phyloP scores from a whole-genome alignment of 1,284 basidiomycete species.

The Pseudozyma flocculosa region DNA sequence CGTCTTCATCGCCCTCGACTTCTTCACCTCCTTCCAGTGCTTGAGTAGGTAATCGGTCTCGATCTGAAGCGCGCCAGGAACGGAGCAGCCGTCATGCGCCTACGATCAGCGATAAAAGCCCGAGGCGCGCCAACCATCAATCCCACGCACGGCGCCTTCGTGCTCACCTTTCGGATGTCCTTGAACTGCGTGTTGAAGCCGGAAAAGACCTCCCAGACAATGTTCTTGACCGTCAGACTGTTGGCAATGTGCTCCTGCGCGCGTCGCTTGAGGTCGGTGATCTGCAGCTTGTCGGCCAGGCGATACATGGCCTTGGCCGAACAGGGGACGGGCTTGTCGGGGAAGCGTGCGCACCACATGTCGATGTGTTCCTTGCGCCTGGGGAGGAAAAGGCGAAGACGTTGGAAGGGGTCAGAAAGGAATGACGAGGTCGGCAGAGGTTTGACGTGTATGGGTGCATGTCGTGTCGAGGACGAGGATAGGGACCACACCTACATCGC shows the following conservation, averaged over 20 bases:
- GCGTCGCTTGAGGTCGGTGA: slow-evolving; percentile 69
- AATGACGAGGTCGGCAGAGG: too few relatives aligned
- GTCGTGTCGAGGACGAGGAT: too few relatives aligned
- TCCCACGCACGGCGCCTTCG: too few relatives aligned
- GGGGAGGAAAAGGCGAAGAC: too few relatives aligned
- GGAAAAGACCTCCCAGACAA: slow-evolving; percentile 82
- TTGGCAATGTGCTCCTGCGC: slow-evolving; percentile 76
- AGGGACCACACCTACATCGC: slow-evolving; percentile 13
- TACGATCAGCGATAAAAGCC: not conserved
- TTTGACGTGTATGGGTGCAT: too few relatives aligned
- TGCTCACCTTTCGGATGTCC: slow-evolving; percentile 72
- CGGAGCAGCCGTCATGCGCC: not conserved
- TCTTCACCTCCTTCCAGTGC: slow-evolving; percentile 78
- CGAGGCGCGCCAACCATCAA: too few relatives aligned
- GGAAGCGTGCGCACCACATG: slow-evolving; percentile 50
- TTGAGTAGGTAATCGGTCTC: slow-evolving; percentile 47
- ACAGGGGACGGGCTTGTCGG: slow-evolving; percentile 71
- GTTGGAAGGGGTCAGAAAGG: too few relatives aligned
- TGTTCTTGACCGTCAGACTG: slow-evolving; percentile 74
- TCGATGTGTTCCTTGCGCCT: slow-evolving; percentile 39
- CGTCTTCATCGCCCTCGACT: slow-evolving; percentile 74
- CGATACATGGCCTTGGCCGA: slow-evolving; percentile 85
- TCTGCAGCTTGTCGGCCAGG: slow-evolving; percentile 69
- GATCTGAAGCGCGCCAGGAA: slow-evolving; percentile 17
- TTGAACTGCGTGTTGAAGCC: slow-evolving; percentile 78